A percentile compares a stretch with the other conserved stretches of the same genome.
These are phyloP conservation scores for Linum tenue DNA, from an alignment of 345 rosid species.

Conservation along the genomic window DNA sequence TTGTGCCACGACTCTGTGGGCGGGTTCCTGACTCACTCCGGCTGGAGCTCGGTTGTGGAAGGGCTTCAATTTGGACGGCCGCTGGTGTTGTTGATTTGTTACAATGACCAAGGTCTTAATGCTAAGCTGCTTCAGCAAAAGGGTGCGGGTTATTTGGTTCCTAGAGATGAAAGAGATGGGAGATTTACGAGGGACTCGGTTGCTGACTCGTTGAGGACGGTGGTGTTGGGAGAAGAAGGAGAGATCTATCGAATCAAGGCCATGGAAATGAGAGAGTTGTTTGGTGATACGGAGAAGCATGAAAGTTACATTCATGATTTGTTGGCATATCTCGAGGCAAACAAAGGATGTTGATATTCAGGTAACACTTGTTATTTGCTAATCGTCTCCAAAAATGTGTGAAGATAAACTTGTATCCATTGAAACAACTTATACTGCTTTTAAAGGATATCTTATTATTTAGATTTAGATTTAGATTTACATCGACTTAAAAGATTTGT, in stretches of 20 bases:
- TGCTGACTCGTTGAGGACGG: conserved; percentile 32
- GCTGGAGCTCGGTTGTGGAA: conserved; percentile 40
- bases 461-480: too few relatives aligned
- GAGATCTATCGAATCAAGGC: background rate
- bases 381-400: background rate
- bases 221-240: conserved; percentile 24
- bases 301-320: background rate
- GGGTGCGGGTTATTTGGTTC: conserved; percentile 30
- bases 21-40: conserved; percentile 37
- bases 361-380: too few relatives aligned
- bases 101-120: conserved; percentile 38
- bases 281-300: conserved; percentile 1
- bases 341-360: background rate
- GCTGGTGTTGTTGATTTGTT: conserved; percentile 27
- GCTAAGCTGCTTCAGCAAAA: conserved; percentile 29
- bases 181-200: conserved; percentile 28
- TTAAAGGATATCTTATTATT: too few relatives aligned
- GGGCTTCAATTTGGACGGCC: conserved; percentile 27
- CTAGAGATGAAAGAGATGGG: conserved; percentile 30
- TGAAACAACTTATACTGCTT: too few relatives aligned
- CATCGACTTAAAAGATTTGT: too few relatives aligned
- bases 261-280: background rate
- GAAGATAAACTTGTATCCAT: too few relatives aligned
- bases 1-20: conserved; percentile 34
- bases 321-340: background rate